These are phyloP conservation scores for Jamesozyma piceae DNA, from an alignment of 805 yeast genomes.

Conservation along the genomic window DNA sequence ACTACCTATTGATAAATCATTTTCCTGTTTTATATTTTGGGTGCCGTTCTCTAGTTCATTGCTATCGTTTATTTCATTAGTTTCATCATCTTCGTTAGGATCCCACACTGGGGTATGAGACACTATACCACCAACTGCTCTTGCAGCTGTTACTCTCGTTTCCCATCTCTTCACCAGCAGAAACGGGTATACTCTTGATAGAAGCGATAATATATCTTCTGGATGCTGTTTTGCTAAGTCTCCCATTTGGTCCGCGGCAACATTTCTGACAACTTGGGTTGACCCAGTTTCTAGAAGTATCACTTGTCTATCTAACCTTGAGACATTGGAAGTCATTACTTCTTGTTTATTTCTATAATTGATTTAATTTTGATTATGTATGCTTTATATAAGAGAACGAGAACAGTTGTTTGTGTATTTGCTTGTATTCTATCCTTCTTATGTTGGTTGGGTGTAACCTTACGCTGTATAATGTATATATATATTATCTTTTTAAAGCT, in stretches of 20 bases:
- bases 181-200: slow-evolving; percentile 87
- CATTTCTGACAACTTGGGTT: slow-evolving; percentile 82
- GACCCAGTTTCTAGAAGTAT: slow-evolving; percentile 81
- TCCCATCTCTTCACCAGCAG: slow-evolving; percentile 85
- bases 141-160: slow-evolving; percentile 87
- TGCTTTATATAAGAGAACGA: too few species aligned
- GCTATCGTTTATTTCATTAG: slow-evolving; percentile 6
- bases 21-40: background rate
- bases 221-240: slow-evolving; percentile 92
- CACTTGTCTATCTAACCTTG: slow-evolving; percentile 38
- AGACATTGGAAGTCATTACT: slow-evolving; percentile 30
- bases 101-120: slow-evolving; percentile 74
- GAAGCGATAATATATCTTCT: slow-evolving; percentile 72
- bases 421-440: background rate
- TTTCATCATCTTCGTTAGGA: slow-evolving; percentile 46
- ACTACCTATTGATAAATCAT: background rate
- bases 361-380: background rate
- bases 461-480: too few species aligned
- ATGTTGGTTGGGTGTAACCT: too few species aligned
- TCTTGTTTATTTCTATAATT: background rate
- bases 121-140: slow-evolving; percentile 90
- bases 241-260: slow-evolving; percentile 95
- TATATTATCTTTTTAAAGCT: background rate
- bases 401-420: too few species aligned
- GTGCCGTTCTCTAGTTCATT: background rate